Percentiles rank a stretch among this genome's conserved stretches.
phyloP scores from a whole-genome alignment of 805 yeast genomes.

The Pichia ethanolica region DNA sequence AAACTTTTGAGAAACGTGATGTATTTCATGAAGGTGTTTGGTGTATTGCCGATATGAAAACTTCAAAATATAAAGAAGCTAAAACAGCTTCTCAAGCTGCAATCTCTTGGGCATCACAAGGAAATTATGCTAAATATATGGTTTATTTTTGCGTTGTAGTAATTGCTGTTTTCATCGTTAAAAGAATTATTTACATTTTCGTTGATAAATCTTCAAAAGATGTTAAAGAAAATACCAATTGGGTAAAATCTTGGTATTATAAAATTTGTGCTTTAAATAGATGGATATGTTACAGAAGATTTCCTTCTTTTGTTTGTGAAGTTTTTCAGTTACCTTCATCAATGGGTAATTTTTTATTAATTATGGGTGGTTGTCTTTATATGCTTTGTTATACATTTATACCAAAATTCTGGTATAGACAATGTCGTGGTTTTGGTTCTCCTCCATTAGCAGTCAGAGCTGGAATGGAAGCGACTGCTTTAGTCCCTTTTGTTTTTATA shows the following conservation, averaged over 20 bases:
- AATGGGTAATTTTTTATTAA: conserved; percentile 27
- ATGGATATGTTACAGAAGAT: conserved; percentile 26
- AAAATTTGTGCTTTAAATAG: conserved; percentile 26
- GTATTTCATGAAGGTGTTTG: conserved; percentile 10
- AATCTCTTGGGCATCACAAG: conserved; percentile 24
- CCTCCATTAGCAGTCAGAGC: conserved; percentile 52
- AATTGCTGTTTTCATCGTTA: conserved; percentile 29
- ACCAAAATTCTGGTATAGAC: conserved; percentile 47
- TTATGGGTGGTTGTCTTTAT: conserved; percentile 30
- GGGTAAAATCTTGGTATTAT: conserved; percentile 7
- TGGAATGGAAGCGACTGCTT: conserved; percentile 42
- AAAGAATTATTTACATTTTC: conserved; percentile 17
- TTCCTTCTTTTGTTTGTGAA: conserved; percentile 27
- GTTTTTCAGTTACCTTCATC: conserved; percentile 33
- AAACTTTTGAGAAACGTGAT: conserved; percentile 1
- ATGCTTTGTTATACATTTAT: conserved; percentile 26
- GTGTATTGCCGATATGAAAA: conserved; percentile 15
- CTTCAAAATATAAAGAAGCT: conserved; percentile 20
- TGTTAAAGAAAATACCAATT: conserved; percentile 3
- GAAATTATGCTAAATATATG: conserved; percentile 31
- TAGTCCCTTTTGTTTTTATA: conserved; percentile 43
- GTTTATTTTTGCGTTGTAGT: conserved; percentile 35
- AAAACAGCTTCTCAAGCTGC: conserved; percentile 26
- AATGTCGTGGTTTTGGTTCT: conserved; percentile 47
- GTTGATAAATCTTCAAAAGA: conserved; percentile 11